phyloP scores from a whole-genome alignment of 345 rosid species.

The Eucalyptus decipiens region DNA sequence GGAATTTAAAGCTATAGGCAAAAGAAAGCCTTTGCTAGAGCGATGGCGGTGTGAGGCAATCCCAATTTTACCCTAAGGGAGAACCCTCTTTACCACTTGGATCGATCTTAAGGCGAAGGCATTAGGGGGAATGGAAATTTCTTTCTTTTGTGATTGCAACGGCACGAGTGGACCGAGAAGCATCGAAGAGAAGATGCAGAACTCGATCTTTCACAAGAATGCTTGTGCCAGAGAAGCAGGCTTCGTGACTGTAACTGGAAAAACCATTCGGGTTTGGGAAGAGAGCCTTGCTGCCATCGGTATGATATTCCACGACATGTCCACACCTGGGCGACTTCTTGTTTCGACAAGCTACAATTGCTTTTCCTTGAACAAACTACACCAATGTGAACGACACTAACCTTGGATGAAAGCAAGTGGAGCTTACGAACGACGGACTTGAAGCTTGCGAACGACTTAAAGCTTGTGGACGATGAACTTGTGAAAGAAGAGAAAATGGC shows the following conservation, averaged over 20 bases:
- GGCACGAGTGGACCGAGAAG: background rate
- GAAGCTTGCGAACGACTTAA: too few species aligned
- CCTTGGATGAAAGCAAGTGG: background rate
- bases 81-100: constrained; percentile 67
- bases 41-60: constrained; percentile 58
- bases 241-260: background rate
- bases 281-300: background rate
- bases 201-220: background rate
- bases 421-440: background rate
- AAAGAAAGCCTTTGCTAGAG: constrained; percentile 69
- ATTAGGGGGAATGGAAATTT: background rate
- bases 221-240: background rate
- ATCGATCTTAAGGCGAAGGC: constrained; percentile 11
- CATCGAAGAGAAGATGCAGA: background rate
- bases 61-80: constrained; percentile 89
- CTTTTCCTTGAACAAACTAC: background rate
- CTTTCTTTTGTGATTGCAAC: background rate
- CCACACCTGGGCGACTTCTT: background rate
- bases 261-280: background rate
- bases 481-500: too few species aligned
- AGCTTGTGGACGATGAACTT: too few species aligned
- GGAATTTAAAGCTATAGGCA: constrained; percentile 44
- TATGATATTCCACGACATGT: background rate
- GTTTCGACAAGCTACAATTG: background rate
- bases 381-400: background rate